These are phyloP conservation scores for Megacollybia marginata DNA, from an alignment of 768 basidiomycete genomes.

Conservation along the genomic window DNA sequence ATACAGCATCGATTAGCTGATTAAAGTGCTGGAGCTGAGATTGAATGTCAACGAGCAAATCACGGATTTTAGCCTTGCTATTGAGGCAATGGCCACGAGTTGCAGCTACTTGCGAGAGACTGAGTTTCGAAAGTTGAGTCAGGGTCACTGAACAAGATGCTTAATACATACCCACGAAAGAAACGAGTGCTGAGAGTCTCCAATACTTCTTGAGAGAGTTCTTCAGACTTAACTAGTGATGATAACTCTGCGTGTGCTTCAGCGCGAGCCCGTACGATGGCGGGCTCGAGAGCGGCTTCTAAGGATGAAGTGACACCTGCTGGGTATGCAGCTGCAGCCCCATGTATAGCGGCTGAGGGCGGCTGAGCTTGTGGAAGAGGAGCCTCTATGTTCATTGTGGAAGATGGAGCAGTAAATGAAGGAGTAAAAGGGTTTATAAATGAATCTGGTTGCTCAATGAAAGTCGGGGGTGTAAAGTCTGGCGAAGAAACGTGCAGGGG, in stretches of 20 bases:
- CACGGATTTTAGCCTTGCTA: not conserved
- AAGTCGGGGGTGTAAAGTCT: not conserved
- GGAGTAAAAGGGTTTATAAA: not conserved
- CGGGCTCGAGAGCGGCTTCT: conserved; percentile 31
- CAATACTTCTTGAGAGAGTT: conserved; percentile 4
- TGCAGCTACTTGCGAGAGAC: not conserved
- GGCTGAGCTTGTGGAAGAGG: not conserved
- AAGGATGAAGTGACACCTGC: conserved; percentile 34
- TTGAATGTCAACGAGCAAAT: not conserved
- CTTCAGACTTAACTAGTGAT: not conserved
- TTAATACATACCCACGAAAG: not conserved
- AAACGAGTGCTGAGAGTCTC: not conserved
- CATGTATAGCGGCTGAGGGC: conserved; percentile 30
- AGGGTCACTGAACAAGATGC: not conserved
- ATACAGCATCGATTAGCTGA: not conserved
- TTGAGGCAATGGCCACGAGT: not conserved
- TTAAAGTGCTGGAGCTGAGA: not conserved
- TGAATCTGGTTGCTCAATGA: not conserved
- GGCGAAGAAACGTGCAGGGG: conserved; percentile 24
- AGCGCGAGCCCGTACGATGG: conserved; percentile 18
- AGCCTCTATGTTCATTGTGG: not conserved
- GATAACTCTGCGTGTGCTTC: not conserved
- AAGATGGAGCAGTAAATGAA: not conserved
- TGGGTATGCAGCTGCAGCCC: conserved; percentile 29
- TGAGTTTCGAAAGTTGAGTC: not conserved